Conservation (phyloP, 768 basidiomycete genomes). For the Mycena galopus region DNA sequence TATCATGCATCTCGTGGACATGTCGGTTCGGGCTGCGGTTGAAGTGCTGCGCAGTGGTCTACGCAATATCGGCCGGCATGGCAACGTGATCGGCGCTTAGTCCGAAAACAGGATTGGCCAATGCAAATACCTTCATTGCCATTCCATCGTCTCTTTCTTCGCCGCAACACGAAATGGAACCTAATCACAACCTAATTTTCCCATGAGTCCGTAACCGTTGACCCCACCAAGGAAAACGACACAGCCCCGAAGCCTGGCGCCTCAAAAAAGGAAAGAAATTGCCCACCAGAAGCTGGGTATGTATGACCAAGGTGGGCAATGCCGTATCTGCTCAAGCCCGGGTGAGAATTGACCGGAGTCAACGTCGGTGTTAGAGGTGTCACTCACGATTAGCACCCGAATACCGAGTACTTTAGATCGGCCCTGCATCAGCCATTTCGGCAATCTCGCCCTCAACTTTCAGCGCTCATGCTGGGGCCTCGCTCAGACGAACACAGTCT, state of each 20-base stretch:
- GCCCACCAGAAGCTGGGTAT: not conserved
- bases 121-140: too few relatives aligned
- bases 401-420: too few relatives aligned
- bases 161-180: not conserved
- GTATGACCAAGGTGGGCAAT: too few relatives aligned
- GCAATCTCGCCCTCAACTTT: not conserved
- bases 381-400: not conserved
- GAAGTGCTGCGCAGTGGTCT: not conserved
- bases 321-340: too few relatives aligned
- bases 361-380: not conserved
- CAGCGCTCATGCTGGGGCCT: constrained; percentile 21
- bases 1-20: too few relatives aligned
- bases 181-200: not conserved
- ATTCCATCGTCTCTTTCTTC: not conserved
- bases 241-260: not conserved
- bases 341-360: not conserved
- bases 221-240: not conserved
- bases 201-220: not conserved
- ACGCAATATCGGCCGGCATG: not conserved
- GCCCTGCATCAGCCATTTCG: not conserved
- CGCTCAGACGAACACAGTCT: constrained; percentile 4
- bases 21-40: too few relatives aligned
- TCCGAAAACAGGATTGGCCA: too few relatives aligned
- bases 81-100: not conserved
- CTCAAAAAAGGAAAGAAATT: not conserved